Evolutionary conservation across 768 basidiomycete species (phyloP).

Genomic region (Clitopilus passeckerianus): DNA sequence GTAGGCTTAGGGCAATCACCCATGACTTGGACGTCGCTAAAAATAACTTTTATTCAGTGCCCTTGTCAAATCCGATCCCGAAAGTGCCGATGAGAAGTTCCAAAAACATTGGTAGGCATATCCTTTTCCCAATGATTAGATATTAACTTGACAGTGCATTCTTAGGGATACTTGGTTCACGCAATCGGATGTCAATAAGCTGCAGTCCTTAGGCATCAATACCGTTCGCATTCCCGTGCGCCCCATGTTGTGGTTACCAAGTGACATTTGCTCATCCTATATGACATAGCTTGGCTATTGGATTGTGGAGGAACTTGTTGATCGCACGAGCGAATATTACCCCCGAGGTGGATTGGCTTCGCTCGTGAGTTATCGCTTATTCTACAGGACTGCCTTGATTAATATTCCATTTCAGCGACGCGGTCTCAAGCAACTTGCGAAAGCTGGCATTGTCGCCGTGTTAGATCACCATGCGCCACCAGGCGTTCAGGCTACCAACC

Average conservation of each 20-base stretch:
- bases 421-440: constrained; percentile 53
- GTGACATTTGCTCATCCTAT: not conserved
- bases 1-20: constrained; percentile 29
- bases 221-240: constrained; percentile 73
- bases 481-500: constrained; percentile 56
- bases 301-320: constrained; percentile 71
- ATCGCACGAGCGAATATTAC: constrained; percentile 55
- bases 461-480: constrained; percentile 67
- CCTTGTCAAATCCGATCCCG: constrained; percentile 55
- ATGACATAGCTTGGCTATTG: constrained; percentile 67
- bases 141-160: not conserved
- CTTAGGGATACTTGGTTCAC: constrained; percentile 69
- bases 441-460: constrained; percentile 62
- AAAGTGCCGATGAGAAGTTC: constrained; percentile 53
- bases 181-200: constrained; percentile 49
- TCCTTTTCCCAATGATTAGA: not conserved
- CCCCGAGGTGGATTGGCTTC: constrained; percentile 65
- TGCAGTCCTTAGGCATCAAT: constrained; percentile 57
- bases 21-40: not conserved
- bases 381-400: not conserved
- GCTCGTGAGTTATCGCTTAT: constrained; percentile 39
- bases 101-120: constrained; percentile 54
- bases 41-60: constrained; percentile 30
- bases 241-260: not conserved
- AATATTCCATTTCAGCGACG: constrained; percentile 30